A percentile compares a stretch with the other conserved stretches of the same genome.
phyloP scores from a whole-genome alignment of 805 yeast species.

The Sporopachydermia lactativora region DNA sequence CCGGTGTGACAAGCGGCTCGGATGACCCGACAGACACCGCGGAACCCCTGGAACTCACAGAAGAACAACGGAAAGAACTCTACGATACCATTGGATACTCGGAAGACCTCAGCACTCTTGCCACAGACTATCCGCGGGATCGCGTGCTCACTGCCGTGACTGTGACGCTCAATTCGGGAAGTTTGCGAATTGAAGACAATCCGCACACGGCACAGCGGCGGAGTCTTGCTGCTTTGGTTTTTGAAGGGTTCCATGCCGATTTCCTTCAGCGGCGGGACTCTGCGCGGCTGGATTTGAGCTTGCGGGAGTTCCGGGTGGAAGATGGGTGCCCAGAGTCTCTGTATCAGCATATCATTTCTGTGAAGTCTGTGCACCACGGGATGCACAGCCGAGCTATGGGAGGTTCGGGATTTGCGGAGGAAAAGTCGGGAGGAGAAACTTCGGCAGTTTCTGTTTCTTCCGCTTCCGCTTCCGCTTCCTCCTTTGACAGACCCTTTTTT shows the following conservation, averaged over 20 bases:
- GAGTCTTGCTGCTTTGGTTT: slow-evolving; percentile 60
- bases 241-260: slow-evolving; percentile 69
- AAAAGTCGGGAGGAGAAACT: not conserved
- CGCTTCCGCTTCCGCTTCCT: not conserved
- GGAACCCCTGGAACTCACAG: slow-evolving; percentile 41
- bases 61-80: slow-evolving; percentile 78
- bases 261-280: slow-evolving; percentile 73
- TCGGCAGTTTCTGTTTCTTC: not conserved
- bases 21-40: slow-evolving; percentile 6
- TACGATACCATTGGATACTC: slow-evolving; percentile 82
- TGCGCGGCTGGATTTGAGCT: slow-evolving; percentile 50
- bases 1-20: not conserved
- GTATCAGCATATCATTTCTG: slow-evolving; percentile 82
- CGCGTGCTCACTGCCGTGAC: slow-evolving; percentile 51
- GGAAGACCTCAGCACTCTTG: slow-evolving; percentile 47
- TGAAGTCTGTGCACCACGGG: slow-evolving; percentile 42
- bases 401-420: not conserved
- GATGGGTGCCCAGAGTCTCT: slow-evolving; percentile 72
- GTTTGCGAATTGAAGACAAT: slow-evolving; percentile 41
- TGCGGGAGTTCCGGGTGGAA: slow-evolving; percentile 72
- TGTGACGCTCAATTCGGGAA: slow-evolving; percentile 63
- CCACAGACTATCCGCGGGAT: slow-evolving; percentile 60
- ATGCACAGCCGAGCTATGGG: not conserved
- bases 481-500: slow-evolving; percentile 48
- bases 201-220: slow-evolving; percentile 20